Evolutionary conservation across 331 rosid genomes (phyloP), one percentile per base, ranked within the genome.

Genomic region (Pyracantha coccinea): DNA sequence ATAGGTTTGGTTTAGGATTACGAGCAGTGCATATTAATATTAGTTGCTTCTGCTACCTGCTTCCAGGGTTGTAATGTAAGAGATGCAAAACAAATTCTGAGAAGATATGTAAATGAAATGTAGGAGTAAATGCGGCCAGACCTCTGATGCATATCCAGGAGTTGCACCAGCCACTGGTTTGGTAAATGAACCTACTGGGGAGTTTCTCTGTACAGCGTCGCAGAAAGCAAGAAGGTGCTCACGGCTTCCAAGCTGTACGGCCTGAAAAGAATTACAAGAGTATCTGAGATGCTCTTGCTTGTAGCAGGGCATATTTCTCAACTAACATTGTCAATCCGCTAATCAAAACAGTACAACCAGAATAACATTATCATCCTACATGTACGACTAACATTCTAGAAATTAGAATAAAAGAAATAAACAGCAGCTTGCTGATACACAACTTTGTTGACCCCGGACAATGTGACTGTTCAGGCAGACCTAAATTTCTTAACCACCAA

Each of bases 81-180:
- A 52, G 52, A 31, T 55, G 25, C 24, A 27, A 44, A 29, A 35
- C 45, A n/a, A 14, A 57, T 52, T 33, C 53, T 5, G 29, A 50
- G 31, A 69, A 16, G 74, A 29, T 20, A 70, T 20, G 29, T 47
- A 79, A 75, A 72, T 71, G 75, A 35, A 29, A 35, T 1, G 45
- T 10, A 29, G 8, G 71, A 66, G 62, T 55, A 29, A 52, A 74
- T 69, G 71, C n/a, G 31, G 54, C 41, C 81, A 75, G 55, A 93
- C 97, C 98, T 93, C 98, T 58, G 97, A 93, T 75, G 98, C 98
- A 83, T 93, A 91, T 85, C 96, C 98, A 20, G 98, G 88, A 67
- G 95, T 89, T 75, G 78, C 68, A 55, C 97, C 97, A 1, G 96
- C 91, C 73, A 93, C 76, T 5, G 98, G 97, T 83, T 83, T 91